Percentiles rank a stretch among this genome's conserved stretches.
Evolutionary conservation across 2,329 filamentous ascomycete species (phyloP).

Genomic region (Aspergillus amoenus): DNA sequence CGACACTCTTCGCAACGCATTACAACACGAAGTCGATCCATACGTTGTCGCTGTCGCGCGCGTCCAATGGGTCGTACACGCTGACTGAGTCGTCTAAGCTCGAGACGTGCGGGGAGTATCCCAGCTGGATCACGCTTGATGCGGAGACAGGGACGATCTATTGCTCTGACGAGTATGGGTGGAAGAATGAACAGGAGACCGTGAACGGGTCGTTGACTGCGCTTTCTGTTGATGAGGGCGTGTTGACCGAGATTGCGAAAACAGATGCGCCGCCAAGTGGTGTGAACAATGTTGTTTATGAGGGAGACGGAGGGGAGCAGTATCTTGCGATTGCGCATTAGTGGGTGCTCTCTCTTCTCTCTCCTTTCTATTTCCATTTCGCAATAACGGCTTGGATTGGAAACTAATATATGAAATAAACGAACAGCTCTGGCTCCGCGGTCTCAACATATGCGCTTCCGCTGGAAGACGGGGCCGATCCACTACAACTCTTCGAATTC

Average conservation of each 20-base stretch:
- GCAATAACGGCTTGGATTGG: too few relatives aligned
- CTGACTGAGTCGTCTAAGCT: slow-evolving; percentile 25
- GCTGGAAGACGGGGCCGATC: slow-evolving; percentile 10
- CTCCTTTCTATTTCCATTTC: neutral
- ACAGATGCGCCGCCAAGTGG: slow-evolving; percentile 27
- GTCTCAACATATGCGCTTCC: slow-evolving; percentile 36
- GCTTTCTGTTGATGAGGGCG: slow-evolving; percentile 22
- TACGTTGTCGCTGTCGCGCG: slow-evolving; percentile 28
- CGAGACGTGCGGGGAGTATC: slow-evolving; percentile 35
- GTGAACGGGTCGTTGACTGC: slow-evolving; percentile 31
- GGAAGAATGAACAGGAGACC: slow-evolving; percentile 23
- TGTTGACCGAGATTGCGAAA: slow-evolving; percentile 22
- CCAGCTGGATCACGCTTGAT: slow-evolving; percentile 39
- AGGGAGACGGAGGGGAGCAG: slow-evolving; percentile 21
- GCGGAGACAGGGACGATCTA: slow-evolving; percentile 26
- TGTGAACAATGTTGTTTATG: slow-evolving; percentile 36
- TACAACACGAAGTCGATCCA: slow-evolving; percentile 37
- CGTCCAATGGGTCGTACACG: slow-evolving; percentile 22
- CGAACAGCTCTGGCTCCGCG: slow-evolving; percentile 28
- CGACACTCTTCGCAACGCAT: slow-evolving; percentile 38
- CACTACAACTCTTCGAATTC: slow-evolving; percentile 45
- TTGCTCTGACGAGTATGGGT: slow-evolving; percentile 36
- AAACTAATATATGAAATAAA: neutral
- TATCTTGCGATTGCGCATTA: slow-evolving; percentile 41
- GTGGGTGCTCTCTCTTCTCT: slow-evolving; percentile 21